A percentile compares a stretch with the other conserved stretches of the same genome.
These are phyloP conservation scores for Medicago ruthenica DNA, from an alignment of 306 rosid species.

Conservation along the genomic window DNA sequence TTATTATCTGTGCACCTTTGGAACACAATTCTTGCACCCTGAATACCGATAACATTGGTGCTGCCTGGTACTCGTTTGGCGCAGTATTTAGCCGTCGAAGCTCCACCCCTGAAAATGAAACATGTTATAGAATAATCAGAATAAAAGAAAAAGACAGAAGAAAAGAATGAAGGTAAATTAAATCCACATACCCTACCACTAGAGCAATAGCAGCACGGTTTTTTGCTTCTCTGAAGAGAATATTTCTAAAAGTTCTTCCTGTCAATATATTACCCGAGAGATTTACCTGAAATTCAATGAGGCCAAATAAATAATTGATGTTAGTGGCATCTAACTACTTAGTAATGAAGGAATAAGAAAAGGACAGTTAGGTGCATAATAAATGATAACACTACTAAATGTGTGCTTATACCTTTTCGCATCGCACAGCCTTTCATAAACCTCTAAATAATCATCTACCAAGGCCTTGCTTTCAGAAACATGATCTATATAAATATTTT, in stretches of 20 bases:
- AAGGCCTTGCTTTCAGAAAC: slow-evolving; percentile 53
- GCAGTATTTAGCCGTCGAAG: slow-evolving; percentile 69
- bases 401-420: slow-evolving; percentile 56
- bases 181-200: slow-evolving; percentile 67
- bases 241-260: slow-evolving; percentile 61
- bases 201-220: slow-evolving; percentile 63
- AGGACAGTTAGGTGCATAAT: not conserved
- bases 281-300: slow-evolving; percentile 61
- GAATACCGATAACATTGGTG: slow-evolving; percentile 67
- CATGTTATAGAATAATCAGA: slow-evolving; percentile 42
- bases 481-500: slow-evolving; percentile 46
- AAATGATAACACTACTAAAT: not conserved
- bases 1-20: slow-evolving; percentile 57
- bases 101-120: slow-evolving; percentile 56
- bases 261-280: slow-evolving; percentile 58
- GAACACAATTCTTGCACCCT: slow-evolving; percentile 66
- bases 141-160: not conserved
- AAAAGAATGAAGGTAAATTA: not conserved
- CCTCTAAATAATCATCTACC: slow-evolving; percentile 69
- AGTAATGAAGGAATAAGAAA: slow-evolving; percentile 7
- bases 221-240: slow-evolving; percentile 72
- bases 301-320: slow-evolving; percentile 25
- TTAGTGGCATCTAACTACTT: not conserved
- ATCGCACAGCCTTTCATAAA: slow-evolving; percentile 64
- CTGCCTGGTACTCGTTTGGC: slow-evolving; percentile 66